Base-by-base conservation (phyloP, 2,329 filamentous ascomycete species). In the Aspergillus tamarii region DNA sequence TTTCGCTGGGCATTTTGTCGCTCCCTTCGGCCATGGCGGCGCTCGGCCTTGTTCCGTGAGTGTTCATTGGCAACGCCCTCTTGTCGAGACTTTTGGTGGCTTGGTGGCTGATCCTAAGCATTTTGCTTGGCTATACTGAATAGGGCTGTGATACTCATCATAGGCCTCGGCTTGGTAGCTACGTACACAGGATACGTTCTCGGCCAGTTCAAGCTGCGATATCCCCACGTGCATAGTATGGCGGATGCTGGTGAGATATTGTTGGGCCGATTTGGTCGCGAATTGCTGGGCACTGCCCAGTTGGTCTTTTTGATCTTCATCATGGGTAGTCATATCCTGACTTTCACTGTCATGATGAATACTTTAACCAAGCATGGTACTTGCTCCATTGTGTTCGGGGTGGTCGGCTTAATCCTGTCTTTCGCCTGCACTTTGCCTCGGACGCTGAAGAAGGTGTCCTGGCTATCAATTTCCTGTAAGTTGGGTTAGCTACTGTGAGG, bases 301-400 rank as follows among this genome's bases (percentile, higher is more conserved):
- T 76, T 84, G 7, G 75, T 91, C 16, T 85, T 90, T 73, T 79
- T 91, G 43, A 77, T 88, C 64, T 89, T 91, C 77, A 84, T 89
- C 66, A 87, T 89, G 74, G 88, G 84, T 43, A 89, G 88, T 12
- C 90, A 92, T 76, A 82, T 89, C 62, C 77, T 91, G 63, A 89
- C 88, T 0, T 90, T 90, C 65, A 84, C 83, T 23, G 88, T 91
- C 68, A 88, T 88, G 71, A 84, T 91, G 74, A 87, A 87, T 67
- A 86, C 83, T 60, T 78, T 91, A 48, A 87, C 87, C 4, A 76
- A 84, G 1, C 83, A 89, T 64, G 84, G 81, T 0, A 82, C 83
- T 0, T 91, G 88, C 75, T 87, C 85, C 7, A 85, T 90, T 57
- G 78, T 86, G 1, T 90, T 86, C 78, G 84, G 82, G 7, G 77